These are phyloP conservation scores for Scleromitrula shiraiana DNA, from an alignment of 2,329 filamentous ascomycete species.

Conservation along the genomic window DNA sequence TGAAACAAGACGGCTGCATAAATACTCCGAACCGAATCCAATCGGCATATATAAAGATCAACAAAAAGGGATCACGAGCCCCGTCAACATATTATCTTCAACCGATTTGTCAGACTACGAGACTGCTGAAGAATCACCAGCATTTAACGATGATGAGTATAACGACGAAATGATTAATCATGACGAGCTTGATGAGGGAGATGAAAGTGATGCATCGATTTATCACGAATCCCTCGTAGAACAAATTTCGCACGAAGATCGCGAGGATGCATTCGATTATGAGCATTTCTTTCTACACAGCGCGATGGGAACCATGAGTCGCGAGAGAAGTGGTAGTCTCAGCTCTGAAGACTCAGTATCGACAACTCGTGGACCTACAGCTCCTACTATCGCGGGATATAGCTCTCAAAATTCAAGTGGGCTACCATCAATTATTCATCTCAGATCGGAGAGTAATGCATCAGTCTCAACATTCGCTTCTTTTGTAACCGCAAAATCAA, in stretches of 20 bases:
- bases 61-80: background rate
- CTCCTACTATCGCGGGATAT: constrained; percentile 7
- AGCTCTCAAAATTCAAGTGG: constrained; percentile 13
- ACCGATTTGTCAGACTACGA: background rate
- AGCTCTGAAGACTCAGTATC: constrained; percentile 54
- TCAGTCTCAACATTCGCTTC: constrained; percentile 53
- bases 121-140: constrained; percentile 3
- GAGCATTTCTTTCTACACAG: constrained; percentile 93
- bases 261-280: constrained; percentile 92
- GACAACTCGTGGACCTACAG: constrained; percentile 43
- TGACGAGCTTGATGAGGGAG: constrained; percentile 39
- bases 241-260: constrained; percentile 76
- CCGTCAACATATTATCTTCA: background rate
- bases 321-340: constrained; percentile 43
- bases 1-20: too few species aligned
- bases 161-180: constrained; percentile 28
- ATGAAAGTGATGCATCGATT: constrained; percentile 54
- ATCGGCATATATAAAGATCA: constrained; percentile 27
- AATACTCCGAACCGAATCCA: constrained; percentile 20
- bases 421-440: constrained; percentile 29
- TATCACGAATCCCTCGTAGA: constrained; percentile 54
- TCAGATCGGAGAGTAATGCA: constrained; percentile 47
- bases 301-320: constrained; percentile 70
- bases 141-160: constrained; percentile 28
- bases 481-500: constrained; percentile 57